A percentile compares a stretch with the other conserved stretches of the same genome.
Evolutionary conservation across 2,329 filamentous ascomycete species (phyloP).

Genomic region (Cadophora gregata): DNA sequence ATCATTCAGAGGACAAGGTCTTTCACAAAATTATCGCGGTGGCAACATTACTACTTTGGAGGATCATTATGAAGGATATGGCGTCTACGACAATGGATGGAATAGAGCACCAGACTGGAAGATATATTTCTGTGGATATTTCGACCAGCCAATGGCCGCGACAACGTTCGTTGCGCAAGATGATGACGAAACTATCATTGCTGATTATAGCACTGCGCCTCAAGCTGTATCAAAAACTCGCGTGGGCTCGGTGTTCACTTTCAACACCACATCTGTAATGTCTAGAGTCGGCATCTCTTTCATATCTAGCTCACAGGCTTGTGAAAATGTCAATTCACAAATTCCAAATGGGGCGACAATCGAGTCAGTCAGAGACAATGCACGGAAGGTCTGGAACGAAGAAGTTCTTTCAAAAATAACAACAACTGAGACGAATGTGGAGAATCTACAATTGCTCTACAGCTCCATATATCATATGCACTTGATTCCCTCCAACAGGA

Average conservation of each 20-base stretch:
- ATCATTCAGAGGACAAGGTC: slow-evolving; percentile 62
- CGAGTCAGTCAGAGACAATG: not conserved
- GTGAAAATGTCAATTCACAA: not conserved
- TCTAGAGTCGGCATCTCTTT: not conserved
- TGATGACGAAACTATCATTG: not conserved
- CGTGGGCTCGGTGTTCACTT: not conserved
- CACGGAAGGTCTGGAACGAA: not conserved
- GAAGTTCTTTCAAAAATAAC: not conserved
- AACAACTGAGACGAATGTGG: not conserved
- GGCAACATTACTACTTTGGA: slow-evolving; percentile 60
- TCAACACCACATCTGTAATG: not conserved
- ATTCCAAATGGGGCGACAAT: not conserved
- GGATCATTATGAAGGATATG: slow-evolving; percentile 62
- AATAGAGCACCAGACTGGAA: slow-evolving; percentile 67
- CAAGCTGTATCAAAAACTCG: not conserved
- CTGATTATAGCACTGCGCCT: not conserved
- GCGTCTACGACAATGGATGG: slow-evolving; percentile 71
- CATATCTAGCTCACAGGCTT: not conserved
- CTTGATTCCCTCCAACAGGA: slow-evolving; percentile 71
- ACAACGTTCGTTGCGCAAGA: slow-evolving; percentile 48
- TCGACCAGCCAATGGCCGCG: slow-evolving; percentile 52
- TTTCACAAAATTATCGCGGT: slow-evolving; percentile 65
- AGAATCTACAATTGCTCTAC: not conserved
- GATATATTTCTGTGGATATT: slow-evolving; percentile 67
- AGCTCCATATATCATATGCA: slow-evolving; percentile 53